Percentiles rank a stretch among this genome's conserved stretches.
phyloP scores from a whole-genome alignment of 768 basidiomycete genomes.

The Lyophyllum semitale region DNA sequence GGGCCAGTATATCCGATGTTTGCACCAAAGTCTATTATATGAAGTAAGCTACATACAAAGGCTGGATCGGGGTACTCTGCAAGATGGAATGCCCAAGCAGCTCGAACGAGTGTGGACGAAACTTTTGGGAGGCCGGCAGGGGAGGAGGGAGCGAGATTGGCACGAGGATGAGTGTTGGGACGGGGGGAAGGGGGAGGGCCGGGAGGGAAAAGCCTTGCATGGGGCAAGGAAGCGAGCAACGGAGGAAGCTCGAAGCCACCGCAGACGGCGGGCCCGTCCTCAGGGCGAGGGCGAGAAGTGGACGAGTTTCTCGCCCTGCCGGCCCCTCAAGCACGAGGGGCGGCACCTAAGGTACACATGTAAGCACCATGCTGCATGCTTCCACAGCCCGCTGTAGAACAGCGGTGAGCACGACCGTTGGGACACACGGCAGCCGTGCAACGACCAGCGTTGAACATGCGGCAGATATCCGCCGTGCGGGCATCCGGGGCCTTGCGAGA shows the following conservation, averaged over 20 bases:
- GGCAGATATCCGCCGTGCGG: too few relatives aligned
- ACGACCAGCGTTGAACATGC: too few relatives aligned
- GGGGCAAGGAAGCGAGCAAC: too few relatives aligned
- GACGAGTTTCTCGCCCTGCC: neutral
- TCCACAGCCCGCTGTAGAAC: neutral
- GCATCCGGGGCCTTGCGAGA: too few relatives aligned
- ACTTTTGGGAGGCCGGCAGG: neutral
- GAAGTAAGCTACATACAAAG: slow-evolving; percentile 24
- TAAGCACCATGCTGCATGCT: too few relatives aligned
- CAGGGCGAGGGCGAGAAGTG: neutral
- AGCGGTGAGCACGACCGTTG: neutral
- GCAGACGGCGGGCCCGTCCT: too few relatives aligned
- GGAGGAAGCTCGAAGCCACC: too few relatives aligned
- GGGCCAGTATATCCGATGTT: slow-evolving; percentile 25
- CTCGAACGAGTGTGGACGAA: slow-evolving; percentile 12
- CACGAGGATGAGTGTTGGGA: slow-evolving; percentile 27
- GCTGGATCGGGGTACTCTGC: slow-evolving; percentile 26
- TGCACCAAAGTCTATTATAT: slow-evolving; percentile 29
- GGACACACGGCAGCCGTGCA: too few relatives aligned
- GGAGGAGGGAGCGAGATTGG: slow-evolving; percentile 10
- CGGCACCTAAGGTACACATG: too few relatives aligned
- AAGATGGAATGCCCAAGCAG: slow-evolving; percentile 24
- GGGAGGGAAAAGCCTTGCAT: neutral
- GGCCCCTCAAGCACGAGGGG: neutral
- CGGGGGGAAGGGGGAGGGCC: neutral